phyloP scores from a whole-genome alignment of 805 yeast genomes.

The Barnettozyma pratensis region DNA sequence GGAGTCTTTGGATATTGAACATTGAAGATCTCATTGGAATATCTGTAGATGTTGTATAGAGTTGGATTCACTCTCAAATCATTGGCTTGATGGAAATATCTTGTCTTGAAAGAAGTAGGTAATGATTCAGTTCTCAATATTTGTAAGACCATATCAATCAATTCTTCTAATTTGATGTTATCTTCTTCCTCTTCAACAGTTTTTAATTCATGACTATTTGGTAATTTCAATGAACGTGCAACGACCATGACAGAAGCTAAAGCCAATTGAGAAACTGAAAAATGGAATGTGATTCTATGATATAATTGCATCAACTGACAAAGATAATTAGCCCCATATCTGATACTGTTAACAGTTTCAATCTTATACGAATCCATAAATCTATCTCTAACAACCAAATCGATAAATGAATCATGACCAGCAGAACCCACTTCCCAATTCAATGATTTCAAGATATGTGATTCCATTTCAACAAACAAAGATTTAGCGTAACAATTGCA shows the following conservation, averaged over 20 bases:
- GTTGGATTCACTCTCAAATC: slow-evolving; percentile 13
- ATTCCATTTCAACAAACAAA: slow-evolving; percentile 62
- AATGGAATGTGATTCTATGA: slow-evolving; percentile 49
- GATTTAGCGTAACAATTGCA: slow-evolving; percentile 52
- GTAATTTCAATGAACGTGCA: slow-evolving; percentile 36
- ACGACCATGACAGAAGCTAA: slow-evolving; percentile 47
- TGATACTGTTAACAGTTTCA: slow-evolving; percentile 40
- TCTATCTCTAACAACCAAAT: slow-evolving; percentile 41
- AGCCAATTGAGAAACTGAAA: slow-evolving; percentile 40
- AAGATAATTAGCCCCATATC: slow-evolving; percentile 51
- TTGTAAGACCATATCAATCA: slow-evolving; percentile 20
- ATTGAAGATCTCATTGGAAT: slow-evolving; percentile 22
- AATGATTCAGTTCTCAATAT: slow-evolving; percentile 14
- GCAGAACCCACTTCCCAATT: slow-evolving; percentile 62
- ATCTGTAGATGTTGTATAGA: slow-evolving; percentile 12
- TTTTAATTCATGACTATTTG: slow-evolving; percentile 13
- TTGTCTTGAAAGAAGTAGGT: slow-evolving; percentile 41
- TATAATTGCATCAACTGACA: slow-evolving; percentile 66
- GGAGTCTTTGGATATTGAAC: slow-evolving; percentile 21
- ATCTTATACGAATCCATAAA: slow-evolving; percentile 21
- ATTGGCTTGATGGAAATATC: slow-evolving; percentile 34
- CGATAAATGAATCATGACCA: slow-evolving; percentile 60
- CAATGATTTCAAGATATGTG: slow-evolving; percentile 55
- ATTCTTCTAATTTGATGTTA: slow-evolving; percentile 15
- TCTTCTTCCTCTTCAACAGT: slow-evolving; percentile 19